phyloP scores from a whole-genome alignment of 306 rosid genomes.

The Hippophae tibetana region DNA sequence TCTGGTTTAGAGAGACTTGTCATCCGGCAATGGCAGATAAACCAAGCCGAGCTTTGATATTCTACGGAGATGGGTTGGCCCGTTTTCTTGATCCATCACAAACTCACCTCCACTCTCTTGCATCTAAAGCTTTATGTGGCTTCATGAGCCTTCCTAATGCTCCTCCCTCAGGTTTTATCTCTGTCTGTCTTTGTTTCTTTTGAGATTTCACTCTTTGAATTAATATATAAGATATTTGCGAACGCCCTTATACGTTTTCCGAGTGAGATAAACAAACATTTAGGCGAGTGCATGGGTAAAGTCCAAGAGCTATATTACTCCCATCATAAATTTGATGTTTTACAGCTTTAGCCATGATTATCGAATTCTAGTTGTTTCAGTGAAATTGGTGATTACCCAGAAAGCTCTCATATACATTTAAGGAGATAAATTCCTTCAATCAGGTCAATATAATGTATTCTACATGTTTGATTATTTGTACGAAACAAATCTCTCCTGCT shows the following conservation, averaged over 20 bases:
- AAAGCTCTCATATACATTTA: not conserved
- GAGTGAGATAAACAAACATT: not conserved
- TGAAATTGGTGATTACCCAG: not conserved
- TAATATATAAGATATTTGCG: not conserved
- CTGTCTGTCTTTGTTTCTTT: constrained; percentile 1
- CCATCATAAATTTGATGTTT: not conserved
- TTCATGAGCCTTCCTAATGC: constrained; percentile 56
- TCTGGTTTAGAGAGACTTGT: not conserved
- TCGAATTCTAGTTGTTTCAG: not conserved
- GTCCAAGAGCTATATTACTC: not conserved
- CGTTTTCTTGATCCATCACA: constrained; percentile 44
- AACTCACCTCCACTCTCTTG: constrained; percentile 56
- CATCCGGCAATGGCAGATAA: constrained; percentile 63
- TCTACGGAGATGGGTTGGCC: constrained; percentile 68
- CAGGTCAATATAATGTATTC: too few species aligned
- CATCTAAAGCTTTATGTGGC: constrained; percentile 57
- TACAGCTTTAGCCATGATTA: not conserved
- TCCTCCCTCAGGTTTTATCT: constrained; percentile 48
- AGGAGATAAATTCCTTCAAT: not conserved
- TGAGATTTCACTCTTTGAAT: not conserved
- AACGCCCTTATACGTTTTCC: not conserved
- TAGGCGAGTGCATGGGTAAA: too few species aligned
- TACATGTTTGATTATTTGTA: too few species aligned
- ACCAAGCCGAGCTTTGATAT: constrained; percentile 68
- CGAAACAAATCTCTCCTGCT: too few species aligned